Conservation (phyloP, 2,329 filamentous ascomycete genomes). For the Colletotrichum neosansevieriae region DNA sequence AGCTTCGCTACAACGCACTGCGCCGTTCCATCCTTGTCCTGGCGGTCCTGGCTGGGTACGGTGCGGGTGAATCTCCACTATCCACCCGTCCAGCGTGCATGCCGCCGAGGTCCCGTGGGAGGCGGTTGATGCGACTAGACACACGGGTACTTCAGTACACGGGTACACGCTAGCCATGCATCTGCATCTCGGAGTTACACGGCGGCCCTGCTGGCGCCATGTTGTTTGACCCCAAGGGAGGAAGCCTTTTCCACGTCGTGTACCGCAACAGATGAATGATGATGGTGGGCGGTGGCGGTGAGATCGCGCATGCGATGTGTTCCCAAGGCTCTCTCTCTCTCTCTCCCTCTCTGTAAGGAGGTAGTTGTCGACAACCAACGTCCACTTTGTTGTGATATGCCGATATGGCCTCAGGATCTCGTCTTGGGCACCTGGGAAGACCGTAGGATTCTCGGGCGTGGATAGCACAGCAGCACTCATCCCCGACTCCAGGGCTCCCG, state of each 20-base stretch:
- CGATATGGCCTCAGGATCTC: background rate
- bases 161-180: background rate
- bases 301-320: background rate
- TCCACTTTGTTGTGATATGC: background rate
- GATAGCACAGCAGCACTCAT: background rate
- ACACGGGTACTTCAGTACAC: background rate
- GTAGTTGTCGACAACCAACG: background rate
- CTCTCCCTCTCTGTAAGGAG: too few species aligned
- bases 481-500: background rate
- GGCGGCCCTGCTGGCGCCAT: constrained; percentile 7
- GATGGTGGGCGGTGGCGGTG: too few species aligned
- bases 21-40: constrained; percentile 17
- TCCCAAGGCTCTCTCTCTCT: background rate
- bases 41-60: background rate
- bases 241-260: background rate
- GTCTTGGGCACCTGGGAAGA: background rate
- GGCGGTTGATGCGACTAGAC: constrained; percentile 26
- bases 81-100: constrained; percentile 35
- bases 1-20: background rate
- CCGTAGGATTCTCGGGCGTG: background rate
- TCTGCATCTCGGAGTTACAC: background rate
- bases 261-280: background rate
- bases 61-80: constrained; percentile 24
- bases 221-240: background rate
- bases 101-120: constrained; percentile 36